A percentile compares a stretch with the other conserved stretches of the same genome.
These are phyloP conservation scores for Hypoxylon rubiginosum DNA, from an alignment of 2,329 filamentous ascomycete genomes.

Conservation along the genomic window DNA sequence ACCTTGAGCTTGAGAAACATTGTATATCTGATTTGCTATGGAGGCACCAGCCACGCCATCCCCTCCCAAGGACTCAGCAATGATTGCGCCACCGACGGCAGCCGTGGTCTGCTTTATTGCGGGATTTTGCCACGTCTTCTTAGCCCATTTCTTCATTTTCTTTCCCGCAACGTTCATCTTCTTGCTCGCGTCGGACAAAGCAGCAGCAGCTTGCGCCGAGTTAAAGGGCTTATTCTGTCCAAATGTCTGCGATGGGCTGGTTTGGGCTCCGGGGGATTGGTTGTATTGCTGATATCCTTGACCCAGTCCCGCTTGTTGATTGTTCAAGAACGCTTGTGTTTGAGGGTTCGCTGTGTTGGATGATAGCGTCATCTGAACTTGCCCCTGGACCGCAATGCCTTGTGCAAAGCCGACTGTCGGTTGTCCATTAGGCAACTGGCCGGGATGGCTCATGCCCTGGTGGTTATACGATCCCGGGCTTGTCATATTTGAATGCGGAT, in stretches of 20 bases:
- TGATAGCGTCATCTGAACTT: constrained; percentile 17
- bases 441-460: constrained; percentile 17
- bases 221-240: constrained; percentile 41
- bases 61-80: constrained; percentile 40
- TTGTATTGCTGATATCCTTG: constrained; percentile 24
- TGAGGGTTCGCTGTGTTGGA: constrained; percentile 1
- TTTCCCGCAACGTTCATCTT: constrained; percentile 42
- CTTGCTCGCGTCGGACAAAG: constrained; percentile 45
- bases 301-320: constrained; percentile 20
- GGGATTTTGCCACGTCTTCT: constrained; percentile 48
- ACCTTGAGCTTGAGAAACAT: constrained; percentile 27
- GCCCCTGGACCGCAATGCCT: constrained; percentile 10
- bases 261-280: constrained; percentile 9
- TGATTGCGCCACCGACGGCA: constrained; percentile 43
- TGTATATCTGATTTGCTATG: constrained; percentile 35
- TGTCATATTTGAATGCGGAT: constrained; percentile 24
- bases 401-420: constrained; percentile 1
- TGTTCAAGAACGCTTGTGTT: constrained; percentile 10
- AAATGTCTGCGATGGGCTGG: constrained; percentile 2
- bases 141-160: constrained; percentile 51
- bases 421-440: constrained; percentile 20
- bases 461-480: constrained; percentile 12
- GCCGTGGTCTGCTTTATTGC: constrained; percentile 46
- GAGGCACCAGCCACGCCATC: constrained; percentile 36
- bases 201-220: constrained; percentile 41